Conservation (phyloP, 257 asterid genomes). For the Paraleonurus japonicus region DNA sequence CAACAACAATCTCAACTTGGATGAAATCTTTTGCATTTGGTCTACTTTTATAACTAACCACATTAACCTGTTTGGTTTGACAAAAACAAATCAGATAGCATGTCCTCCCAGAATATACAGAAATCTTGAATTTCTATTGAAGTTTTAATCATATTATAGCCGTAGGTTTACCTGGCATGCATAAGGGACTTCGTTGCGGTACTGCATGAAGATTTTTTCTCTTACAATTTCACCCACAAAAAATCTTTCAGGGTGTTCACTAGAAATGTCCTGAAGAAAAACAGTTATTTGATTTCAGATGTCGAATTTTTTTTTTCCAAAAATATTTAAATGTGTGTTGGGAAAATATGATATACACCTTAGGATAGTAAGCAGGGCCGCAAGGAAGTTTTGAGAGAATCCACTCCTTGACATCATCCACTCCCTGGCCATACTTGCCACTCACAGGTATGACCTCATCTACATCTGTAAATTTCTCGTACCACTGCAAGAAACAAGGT, state of each 20-base stretch:
- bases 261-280: conserved; percentile 74
- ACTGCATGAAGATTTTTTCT: conserved; percentile 93
- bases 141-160: not conserved
- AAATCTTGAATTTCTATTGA: conserved; percentile 14
- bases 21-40: conserved; percentile 91
- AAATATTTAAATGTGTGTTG: conserved; percentile 4
- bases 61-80: conserved; percentile 62
- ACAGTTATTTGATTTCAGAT: conserved; percentile 12
- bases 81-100: conserved; percentile 3
- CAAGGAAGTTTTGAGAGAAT: conserved; percentile 83
- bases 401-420: conserved; percentile 96
- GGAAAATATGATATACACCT: conserved; percentile 44
- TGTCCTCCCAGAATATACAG: not conserved
- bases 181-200: conserved; percentile 88
- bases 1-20: conserved; percentile 93
- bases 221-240: conserved; percentile 90
- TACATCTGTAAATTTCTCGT: conserved; percentile 78
- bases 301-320: not conserved
- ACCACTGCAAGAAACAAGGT: conserved; percentile 63
- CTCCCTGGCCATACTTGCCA: conserved; percentile 95
- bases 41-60: conserved; percentile 74
- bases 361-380: conserved; percentile 91
- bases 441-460: conserved; percentile 99
- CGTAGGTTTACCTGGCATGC: conserved; percentile 79
- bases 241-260: conserved; percentile 98